Percentiles rank a stretch among this genome's conserved stretches.
Evolutionary conservation across 192 early-diverging fungal genomes (phyloP).

Genomic region (Piromyces finnis): DNA sequence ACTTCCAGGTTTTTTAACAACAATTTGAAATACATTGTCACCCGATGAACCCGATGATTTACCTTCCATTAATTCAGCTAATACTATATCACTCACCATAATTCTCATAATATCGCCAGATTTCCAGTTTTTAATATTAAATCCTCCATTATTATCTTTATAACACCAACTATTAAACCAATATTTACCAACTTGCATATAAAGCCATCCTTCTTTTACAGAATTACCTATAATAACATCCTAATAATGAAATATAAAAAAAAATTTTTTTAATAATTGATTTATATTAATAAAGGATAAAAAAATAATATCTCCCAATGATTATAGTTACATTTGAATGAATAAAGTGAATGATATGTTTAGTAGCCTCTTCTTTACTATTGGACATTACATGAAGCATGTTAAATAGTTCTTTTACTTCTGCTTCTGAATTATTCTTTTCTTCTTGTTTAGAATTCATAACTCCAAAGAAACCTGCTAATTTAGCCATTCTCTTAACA

Average conservation of each 20-base stretch:
- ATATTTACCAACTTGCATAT: neutral
- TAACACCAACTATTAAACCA: neutral
- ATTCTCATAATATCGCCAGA: neutral
- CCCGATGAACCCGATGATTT: neutral
- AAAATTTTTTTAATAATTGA: too few species aligned
- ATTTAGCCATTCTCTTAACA: neutral
- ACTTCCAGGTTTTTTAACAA: neutral
- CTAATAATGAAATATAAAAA: too few species aligned
- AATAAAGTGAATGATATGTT: neutral
- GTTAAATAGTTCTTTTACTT: neutral
- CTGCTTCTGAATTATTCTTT: neutral
- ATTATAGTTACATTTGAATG: neutral
- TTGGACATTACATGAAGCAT: neutral
- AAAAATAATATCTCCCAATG: too few species aligned
- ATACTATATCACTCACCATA: neutral
- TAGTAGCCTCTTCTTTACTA: neutral
- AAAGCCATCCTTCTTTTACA: neutral
- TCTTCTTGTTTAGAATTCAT: neutral
- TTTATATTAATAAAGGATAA: too few species aligned
- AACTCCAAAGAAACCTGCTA: neutral
- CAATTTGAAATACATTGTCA: neutral
- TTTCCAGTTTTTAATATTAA: neutral
- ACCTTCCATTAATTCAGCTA: neutral
- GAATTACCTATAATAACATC: neutral
- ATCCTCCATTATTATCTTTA: neutral